Percentiles rank a stretch among this genome's conserved stretches.
Evolutionary conservation across 2,329 filamentous ascomycete genomes (phyloP).

Genomic region (Cercospora janseana): DNA sequence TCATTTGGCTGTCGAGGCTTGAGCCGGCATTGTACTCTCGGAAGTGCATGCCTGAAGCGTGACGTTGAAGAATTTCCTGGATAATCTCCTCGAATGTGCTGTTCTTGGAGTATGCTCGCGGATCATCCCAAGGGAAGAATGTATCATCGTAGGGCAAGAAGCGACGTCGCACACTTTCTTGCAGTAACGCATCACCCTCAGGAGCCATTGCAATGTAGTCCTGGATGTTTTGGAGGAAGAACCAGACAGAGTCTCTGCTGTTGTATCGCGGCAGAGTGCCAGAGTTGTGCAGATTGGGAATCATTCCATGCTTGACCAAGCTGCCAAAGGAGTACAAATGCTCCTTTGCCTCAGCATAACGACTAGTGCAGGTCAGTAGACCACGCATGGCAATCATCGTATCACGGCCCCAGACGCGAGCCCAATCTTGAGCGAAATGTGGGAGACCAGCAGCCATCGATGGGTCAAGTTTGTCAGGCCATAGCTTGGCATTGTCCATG

Average conservation of each 20-base stretch:
- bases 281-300: constrained; percentile 86
- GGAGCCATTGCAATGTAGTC: constrained; percentile 84
- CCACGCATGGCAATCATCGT: constrained; percentile 95
- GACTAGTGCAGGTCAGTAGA: constrained; percentile 84
- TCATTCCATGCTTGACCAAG: constrained; percentile 97
- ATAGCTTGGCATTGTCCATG: constrained; percentile 86
- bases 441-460: constrained; percentile 89
- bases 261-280: constrained; percentile 90
- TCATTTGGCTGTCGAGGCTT: constrained; percentile 89
- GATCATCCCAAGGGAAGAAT: constrained; percentile 81
- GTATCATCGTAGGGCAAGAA: constrained; percentile 96
- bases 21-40: constrained; percentile 91
- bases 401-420: constrained; percentile 94
- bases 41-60: constrained; percentile 87
- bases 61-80: constrained; percentile 88
- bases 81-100: constrained; percentile 86
- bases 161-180: constrained; percentile 74
- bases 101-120: constrained; percentile 78
- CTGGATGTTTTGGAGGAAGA: constrained; percentile 93
- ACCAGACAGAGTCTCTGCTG: constrained; percentile 94
- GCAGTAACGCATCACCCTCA: constrained; percentile 68
- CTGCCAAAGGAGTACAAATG: constrained; percentile 94
- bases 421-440: constrained; percentile 92
- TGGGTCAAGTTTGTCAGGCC: constrained; percentile 78
- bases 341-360: constrained; percentile 84